phyloP scores from a whole-genome alignment of 306 rosid genomes.

The Cyamopsis tetragonoloba region DNA sequence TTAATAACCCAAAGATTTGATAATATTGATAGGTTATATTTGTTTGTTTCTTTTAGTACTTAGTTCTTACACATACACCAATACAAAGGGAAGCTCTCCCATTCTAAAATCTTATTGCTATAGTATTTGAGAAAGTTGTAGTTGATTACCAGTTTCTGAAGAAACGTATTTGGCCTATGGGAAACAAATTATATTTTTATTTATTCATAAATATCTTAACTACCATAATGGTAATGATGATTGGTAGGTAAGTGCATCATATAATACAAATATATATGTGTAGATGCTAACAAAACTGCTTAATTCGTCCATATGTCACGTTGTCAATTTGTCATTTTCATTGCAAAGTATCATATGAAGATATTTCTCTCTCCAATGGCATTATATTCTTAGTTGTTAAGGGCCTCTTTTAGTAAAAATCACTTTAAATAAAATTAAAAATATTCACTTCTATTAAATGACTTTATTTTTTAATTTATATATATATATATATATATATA shows the following conservation, averaged over 20 bases:
- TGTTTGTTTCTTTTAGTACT: conserved; percentile 18
- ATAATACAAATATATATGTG: not conserved
- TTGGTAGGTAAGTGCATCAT: not conserved
- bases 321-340: conserved; percentile 27
- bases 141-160: not conserved
- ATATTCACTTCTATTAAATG: too few relatives aligned
- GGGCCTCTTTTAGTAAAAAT: not conserved
- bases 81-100: not conserved
- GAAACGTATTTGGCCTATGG: not conserved
- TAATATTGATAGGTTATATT: conserved; percentile 1
- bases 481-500: too few relatives aligned
- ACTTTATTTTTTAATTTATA: not conserved
- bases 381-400: not conserved
- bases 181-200: not conserved
- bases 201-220: conserved; percentile 27
- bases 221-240: not conserved
- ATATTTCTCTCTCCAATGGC: conserved; percentile 17
- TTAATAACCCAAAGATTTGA: not conserved
- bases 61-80: too few relatives aligned
- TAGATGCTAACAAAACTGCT: not conserved
- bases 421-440: too few relatives aligned
- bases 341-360: conserved; percentile 19
- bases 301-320: conserved; percentile 14
- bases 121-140: not conserved
- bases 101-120: conserved; percentile 13